Percentiles rank a stretch among this genome's conserved stretches.
These are phyloP conservation scores for Xylariaceae sp. DNA, from an alignment of 2,329 filamentous ascomycete genomes.

Conservation along the genomic window DNA sequence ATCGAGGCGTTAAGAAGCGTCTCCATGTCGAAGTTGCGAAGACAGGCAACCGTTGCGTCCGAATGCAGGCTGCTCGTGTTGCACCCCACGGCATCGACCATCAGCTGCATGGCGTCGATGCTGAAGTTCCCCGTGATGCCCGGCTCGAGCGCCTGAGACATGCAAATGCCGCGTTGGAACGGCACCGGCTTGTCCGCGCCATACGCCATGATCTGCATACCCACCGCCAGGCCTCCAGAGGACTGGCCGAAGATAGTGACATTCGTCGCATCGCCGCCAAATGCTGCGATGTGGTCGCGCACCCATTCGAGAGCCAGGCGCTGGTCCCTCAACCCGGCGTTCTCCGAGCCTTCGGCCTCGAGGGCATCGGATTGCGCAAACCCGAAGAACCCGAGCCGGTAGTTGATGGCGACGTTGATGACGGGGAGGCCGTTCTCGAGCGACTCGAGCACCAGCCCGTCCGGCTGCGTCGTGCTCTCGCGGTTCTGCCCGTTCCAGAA, in stretches of 20 bases:
- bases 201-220: constrained; percentile 41
- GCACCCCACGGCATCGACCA: constrained; percentile 37
- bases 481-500: constrained; percentile 25
- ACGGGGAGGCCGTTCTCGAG: constrained; percentile 32
- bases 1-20: constrained; percentile 36
- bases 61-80: constrained; percentile 33
- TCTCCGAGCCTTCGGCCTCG: constrained; percentile 27
- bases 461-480: constrained; percentile 30
- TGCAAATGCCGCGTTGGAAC: constrained; percentile 38
- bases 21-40: constrained; percentile 34
- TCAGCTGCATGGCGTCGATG: constrained; percentile 34
- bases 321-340: constrained; percentile 40
- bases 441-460: constrained; percentile 38
- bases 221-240: constrained; percentile 29
- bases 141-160: constrained; percentile 43
- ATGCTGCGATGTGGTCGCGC: constrained; percentile 35
- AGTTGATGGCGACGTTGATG: constrained; percentile 29
- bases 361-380: constrained; percentile 23
- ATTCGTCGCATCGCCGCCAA: constrained; percentile 35
- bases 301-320: constrained; percentile 37
- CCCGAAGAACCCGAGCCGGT: constrained; percentile 25
- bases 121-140: constrained; percentile 42
- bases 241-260: constrained; percentile 37
- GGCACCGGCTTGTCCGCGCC: constrained; percentile 34
- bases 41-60: constrained; percentile 35